A percentile compares a stretch with the other conserved stretches of the same genome.
Evolutionary conservation across 2,329 filamentous ascomycete species (phyloP).

Genomic region (Penicillium sp.): DNA sequence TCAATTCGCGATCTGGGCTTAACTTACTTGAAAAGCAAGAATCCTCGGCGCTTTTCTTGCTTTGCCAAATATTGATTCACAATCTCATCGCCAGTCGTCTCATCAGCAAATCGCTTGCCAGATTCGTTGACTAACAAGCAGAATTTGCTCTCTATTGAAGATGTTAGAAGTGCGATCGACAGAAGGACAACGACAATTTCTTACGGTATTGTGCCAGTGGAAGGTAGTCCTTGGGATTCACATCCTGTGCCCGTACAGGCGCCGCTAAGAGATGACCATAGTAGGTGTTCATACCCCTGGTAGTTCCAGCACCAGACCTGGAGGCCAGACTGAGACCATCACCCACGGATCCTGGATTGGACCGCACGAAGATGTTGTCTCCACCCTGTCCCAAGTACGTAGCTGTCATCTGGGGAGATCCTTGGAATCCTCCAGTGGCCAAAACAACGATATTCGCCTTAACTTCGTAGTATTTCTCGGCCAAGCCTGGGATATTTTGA

Average conservation of each 20-base stretch:
- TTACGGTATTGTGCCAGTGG: constrained; percentile 29
- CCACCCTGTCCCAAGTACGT: constrained; percentile 23
- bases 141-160: constrained; percentile 24
- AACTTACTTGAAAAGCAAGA: constrained; percentile 25
- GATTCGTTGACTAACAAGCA: constrained; percentile 26
- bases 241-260: constrained; percentile 22
- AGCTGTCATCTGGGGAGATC: constrained; percentile 20
- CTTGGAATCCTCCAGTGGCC: constrained; percentile 30
- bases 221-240: constrained; percentile 25
- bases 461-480: constrained; percentile 15
- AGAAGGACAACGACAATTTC: background rate
- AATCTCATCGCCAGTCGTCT: constrained; percentile 29
- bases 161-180: background rate
- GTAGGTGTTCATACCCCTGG: constrained; percentile 28
- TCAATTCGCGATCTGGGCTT: background rate
- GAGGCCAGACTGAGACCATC: constrained; percentile 27
- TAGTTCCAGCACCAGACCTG: constrained; percentile 24
- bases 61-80: constrained; percentile 30
- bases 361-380: constrained; percentile 30
- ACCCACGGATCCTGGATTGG: constrained; percentile 26
- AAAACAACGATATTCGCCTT: constrained; percentile 23
- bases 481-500: background rate
- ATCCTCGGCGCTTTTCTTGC: constrained; percentile 27
- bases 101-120: constrained; percentile 25
- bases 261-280: constrained; percentile 30